Percentiles rank a stretch among this genome's conserved stretches.
These are phyloP conservation scores for Talaromyces wortmannii DNA, from an alignment of 495 filamentous ascomycete species.

Conservation along the genomic window DNA sequence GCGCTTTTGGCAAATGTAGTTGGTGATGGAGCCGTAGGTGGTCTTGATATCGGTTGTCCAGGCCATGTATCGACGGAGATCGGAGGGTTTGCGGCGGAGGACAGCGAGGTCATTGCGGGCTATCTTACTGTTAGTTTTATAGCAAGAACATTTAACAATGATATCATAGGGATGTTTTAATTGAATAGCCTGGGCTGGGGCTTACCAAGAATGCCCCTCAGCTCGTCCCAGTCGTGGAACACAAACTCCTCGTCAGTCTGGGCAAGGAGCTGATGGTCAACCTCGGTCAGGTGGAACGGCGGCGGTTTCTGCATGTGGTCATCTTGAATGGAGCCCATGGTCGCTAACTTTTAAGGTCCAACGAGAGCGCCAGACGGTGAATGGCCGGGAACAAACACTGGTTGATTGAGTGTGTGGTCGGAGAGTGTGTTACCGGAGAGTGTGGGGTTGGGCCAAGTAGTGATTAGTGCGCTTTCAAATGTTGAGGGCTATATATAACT, in stretches of 20 bases:
- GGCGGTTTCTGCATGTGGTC: constrained; percentile 10
- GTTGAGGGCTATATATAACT: too few relatives aligned
- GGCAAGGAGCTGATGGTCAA: constrained; percentile 59
- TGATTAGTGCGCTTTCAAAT: too few relatives aligned
- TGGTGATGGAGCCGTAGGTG: constrained; percentile 69
- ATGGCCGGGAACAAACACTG: neutral
- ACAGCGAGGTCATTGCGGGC: constrained; percentile 61
- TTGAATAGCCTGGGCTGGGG: constrained; percentile 7
- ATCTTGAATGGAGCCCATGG: constrained; percentile 2
- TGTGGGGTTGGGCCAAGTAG: too few relatives aligned
- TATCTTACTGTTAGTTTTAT: too few relatives aligned
- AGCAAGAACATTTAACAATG: too few relatives aligned
- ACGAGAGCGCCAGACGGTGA: too few relatives aligned
- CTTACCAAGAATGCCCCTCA: constrained; percentile 60
- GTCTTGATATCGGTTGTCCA: constrained; percentile 67
- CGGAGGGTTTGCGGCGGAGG: constrained; percentile 76
- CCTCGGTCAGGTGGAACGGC: constrained; percentile 58
- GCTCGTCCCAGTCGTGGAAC: constrained; percentile 61
- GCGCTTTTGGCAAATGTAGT: constrained; percentile 66
- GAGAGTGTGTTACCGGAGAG: too few relatives aligned
- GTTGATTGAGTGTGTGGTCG: neutral
- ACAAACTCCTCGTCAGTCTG: constrained; percentile 64
- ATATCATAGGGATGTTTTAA: constrained; percentile 23
- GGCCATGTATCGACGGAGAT: constrained; percentile 73
- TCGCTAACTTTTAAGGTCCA: neutral